Conservation (phyloP, 148 eudicot genomes). For the Camellia japonica region DNA sequence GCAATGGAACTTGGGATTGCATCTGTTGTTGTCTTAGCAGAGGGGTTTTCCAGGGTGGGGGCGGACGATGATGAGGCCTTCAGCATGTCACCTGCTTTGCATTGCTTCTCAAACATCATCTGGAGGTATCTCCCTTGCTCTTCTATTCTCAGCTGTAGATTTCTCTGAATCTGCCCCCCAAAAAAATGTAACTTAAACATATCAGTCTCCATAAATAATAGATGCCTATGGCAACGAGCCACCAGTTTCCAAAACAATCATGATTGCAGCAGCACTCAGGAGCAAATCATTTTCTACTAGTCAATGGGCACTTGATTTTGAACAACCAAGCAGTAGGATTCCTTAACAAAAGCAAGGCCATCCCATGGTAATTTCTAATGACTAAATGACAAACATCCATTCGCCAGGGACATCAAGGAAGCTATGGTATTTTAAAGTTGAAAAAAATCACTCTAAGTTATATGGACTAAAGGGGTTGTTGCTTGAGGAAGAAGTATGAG, state of each 20-base stretch:
- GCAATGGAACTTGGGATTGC: slow-evolving; percentile 28
- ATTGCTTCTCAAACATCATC: slow-evolving; percentile 86
- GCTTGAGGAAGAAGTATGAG: not conserved
- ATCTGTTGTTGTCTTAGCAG: slow-evolving; percentile 22
- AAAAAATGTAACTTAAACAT: not conserved
- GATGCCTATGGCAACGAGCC: too few relatives aligned
- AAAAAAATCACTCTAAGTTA: not conserved
- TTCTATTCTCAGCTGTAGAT: slow-evolving; percentile 79
- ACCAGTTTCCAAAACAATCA: too few relatives aligned
- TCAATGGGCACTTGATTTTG: not conserved
- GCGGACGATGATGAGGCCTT: slow-evolving; percentile 35
- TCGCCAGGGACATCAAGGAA: not conserved
- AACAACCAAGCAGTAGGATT: not conserved
- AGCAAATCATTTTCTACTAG: not conserved
- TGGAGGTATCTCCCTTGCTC: slow-evolving; percentile 89
- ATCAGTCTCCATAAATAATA: not conserved
- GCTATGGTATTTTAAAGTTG: not conserved
- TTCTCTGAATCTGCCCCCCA: slow-evolving; percentile 76
- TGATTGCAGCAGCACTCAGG: not conserved
- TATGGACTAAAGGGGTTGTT: not conserved
- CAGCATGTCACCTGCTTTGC: slow-evolving; percentile 41
- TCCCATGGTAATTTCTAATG: not conserved
- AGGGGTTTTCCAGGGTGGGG: slow-evolving; percentile 31
- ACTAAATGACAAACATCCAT: not conserved
- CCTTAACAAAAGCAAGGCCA: not conserved